A percentile compares a stretch with the other conserved stretches of the same genome.
Conservation (phyloP, 495 filamentous ascomycete species). For the Penicillium antarcticum region DNA sequence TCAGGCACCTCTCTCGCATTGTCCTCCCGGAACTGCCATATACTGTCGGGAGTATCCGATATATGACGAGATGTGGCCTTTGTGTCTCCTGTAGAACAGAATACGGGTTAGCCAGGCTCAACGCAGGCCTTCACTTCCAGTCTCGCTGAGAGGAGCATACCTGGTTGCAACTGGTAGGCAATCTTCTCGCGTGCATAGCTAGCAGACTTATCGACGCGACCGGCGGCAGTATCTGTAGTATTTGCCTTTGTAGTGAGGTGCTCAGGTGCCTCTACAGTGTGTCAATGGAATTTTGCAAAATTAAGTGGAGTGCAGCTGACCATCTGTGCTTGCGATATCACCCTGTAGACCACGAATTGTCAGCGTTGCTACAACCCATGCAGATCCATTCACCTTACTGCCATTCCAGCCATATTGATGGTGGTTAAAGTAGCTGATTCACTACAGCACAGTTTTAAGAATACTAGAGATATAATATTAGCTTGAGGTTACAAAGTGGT, state of each 20-base stretch:
- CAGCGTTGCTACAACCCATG: neutral
- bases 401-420: constrained; percentile 2
- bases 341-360: neutral
- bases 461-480: no score
- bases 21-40: constrained; percentile 3
- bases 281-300: neutral
- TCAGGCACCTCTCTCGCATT: constrained; percentile 1
- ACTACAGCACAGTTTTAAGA: neutral
- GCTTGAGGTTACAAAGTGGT: no score
- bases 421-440: neutral
- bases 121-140: neutral
- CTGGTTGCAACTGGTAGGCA: constrained; percentile 22
- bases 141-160: constrained; percentile 10
- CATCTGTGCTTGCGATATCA: constrained; percentile 10
- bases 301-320: neutral
- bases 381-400: neutral
- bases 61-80: constrained; percentile 25
- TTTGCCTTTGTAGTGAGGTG: constrained; percentile 7
- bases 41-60: constrained; percentile 20
- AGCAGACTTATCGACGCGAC: constrained; percentile 14
- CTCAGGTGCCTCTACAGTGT: constrained; percentile 11
- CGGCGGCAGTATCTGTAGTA: constrained; percentile 11
- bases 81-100: constrained; percentile 19
- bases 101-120: neutral
- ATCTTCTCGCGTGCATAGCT: constrained; percentile 20